A percentile compares a stretch with the other conserved stretches of the same genome.
These are phyloP conservation scores for Fistulinella prunicolor DNA, from an alignment of 768 basidiomycete genomes.

Conservation along the genomic window DNA sequence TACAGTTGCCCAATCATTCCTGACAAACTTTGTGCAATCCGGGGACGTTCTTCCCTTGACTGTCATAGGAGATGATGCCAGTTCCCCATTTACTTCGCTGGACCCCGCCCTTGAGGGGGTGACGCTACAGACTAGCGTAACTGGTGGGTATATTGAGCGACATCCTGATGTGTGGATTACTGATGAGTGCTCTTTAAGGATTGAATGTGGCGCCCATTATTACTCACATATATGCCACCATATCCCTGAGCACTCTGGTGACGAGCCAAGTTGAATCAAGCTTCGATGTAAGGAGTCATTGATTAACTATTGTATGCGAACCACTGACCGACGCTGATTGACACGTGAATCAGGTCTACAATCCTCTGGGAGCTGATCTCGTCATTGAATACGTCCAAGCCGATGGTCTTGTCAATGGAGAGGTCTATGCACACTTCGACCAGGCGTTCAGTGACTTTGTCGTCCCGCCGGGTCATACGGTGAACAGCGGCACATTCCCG, in stretches of 20 bases:
- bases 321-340: slow-evolving; percentile 1
- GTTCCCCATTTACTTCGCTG: slow-evolving; percentile 63
- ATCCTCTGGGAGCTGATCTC: slow-evolving; percentile 58
- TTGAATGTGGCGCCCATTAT: slow-evolving; percentile 56
- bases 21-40: slow-evolving; percentile 57
- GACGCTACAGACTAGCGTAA: slow-evolving; percentile 46
- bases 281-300: slow-evolving; percentile 47
- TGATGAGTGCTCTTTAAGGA: slow-evolving; percentile 25
- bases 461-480: slow-evolving; percentile 54
- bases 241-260: slow-evolving; percentile 48
- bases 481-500: slow-evolving; percentile 56
- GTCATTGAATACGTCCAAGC: slow-evolving; percentile 56
- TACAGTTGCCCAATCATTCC: slow-evolving; percentile 59
- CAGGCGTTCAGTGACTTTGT: slow-evolving; percentile 53
- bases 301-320: not conserved
- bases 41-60: slow-evolving; percentile 45
- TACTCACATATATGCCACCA: slow-evolving; percentile 51
- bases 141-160: slow-evolving; percentile 33
- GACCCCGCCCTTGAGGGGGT: slow-evolving; percentile 53
- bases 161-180: not conserved
- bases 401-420: slow-evolving; percentile 51
- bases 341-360: slow-evolving; percentile 40
- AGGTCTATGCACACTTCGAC: slow-evolving; percentile 56
- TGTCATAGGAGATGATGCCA: slow-evolving; percentile 56
- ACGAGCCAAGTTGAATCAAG: slow-evolving; percentile 51